A percentile compares a stretch with the other conserved stretches of the same genome.
phyloP scores from a whole-genome alignment of 192 early-diverging fungal species.

The Coemansia sp. region DNA sequence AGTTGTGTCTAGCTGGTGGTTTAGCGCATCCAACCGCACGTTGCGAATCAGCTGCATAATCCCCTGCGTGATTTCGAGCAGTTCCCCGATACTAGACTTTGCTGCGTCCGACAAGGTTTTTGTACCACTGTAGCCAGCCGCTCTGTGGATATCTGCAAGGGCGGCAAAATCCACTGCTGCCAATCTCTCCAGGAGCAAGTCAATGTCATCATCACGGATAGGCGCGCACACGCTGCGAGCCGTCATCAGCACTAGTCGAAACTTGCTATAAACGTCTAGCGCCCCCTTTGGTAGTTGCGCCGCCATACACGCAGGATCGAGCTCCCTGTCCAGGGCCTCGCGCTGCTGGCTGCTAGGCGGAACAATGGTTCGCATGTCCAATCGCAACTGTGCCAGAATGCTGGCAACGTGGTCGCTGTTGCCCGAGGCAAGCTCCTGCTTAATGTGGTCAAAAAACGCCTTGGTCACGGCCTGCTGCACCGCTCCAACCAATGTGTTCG shows the following conservation, averaged over 20 bases:
- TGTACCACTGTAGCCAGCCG: background rate
- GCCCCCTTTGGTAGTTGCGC: constrained; percentile 16
- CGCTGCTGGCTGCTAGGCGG: constrained; percentile 13
- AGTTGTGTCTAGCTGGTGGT: constrained; percentile 36
- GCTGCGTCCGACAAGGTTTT: background rate
- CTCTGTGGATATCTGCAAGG: background rate
- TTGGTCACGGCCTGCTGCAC: constrained; percentile 26
- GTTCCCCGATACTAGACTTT: background rate
- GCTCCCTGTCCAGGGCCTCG: constrained; percentile 25
- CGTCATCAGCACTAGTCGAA: constrained; percentile 13
- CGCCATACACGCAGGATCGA: constrained; percentile 34
- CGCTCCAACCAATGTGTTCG: constrained; percentile 13
- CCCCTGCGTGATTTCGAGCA: constrained; percentile 19
- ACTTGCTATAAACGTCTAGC: constrained; percentile 19
- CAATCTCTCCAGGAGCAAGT: background rate
- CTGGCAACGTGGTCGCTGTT: constrained; percentile 21
- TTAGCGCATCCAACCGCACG: constrained; percentile 36
- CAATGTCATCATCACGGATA: constrained; percentile 18
- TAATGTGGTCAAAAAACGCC: constrained; percentile 29
- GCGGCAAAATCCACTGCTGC: constrained; percentile 1
- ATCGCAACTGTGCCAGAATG: constrained; percentile 25
- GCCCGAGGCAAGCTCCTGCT: constrained; percentile 15
- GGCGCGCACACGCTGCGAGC: constrained; percentile 42
- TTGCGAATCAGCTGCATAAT: constrained; percentile 32
- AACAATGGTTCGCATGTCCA: constrained; percentile 30